Conservation (phyloP, 2,329 filamentous ascomycete species). For the Neofusicoccum ribis region DNA sequence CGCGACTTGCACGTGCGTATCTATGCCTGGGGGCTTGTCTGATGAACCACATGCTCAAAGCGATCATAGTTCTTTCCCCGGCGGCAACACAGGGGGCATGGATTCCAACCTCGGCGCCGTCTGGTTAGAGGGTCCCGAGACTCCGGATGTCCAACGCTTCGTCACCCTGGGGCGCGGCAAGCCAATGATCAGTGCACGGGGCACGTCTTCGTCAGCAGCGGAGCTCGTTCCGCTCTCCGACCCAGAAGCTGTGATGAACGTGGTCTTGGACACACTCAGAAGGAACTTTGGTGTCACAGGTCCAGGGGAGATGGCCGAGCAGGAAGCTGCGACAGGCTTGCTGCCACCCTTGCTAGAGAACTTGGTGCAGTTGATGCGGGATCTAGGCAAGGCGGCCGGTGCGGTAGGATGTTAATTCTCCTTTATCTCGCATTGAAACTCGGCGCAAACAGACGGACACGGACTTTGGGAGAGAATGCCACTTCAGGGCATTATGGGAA, state of each 20-base stretch:
- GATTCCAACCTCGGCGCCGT: slow-evolving; percentile 21
- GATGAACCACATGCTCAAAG: neutral
- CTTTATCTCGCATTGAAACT: neutral
- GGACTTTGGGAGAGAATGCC: neutral
- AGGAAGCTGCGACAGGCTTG: slow-evolving; percentile 36
- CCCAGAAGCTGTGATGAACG: slow-evolving; percentile 59
- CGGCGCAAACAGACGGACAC: neutral
- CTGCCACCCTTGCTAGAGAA: slow-evolving; percentile 67
- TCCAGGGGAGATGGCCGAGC: slow-evolving; percentile 28
- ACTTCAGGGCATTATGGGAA: neutral
- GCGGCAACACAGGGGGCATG: neutral
- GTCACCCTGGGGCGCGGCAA: slow-evolving; percentile 57
- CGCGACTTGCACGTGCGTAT: slow-evolving; percentile 6
- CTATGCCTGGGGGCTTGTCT: slow-evolving; percentile 1
- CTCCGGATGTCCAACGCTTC: slow-evolving; percentile 57
- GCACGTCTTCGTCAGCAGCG: slow-evolving; percentile 20
- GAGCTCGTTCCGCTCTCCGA: slow-evolving; percentile 51
- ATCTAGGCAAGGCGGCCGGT: slow-evolving; percentile 55
- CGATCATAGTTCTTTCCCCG: neutral
- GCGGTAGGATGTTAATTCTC: neutral
- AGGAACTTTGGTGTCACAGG: slow-evolving; percentile 41
- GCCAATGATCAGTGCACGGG: slow-evolving; percentile 50
- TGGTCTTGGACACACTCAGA: slow-evolving; percentile 60
- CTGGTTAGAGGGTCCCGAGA: slow-evolving; percentile 60
- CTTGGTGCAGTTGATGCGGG: slow-evolving; percentile 62